A percentile compares a stretch with the other conserved stretches of the same genome.
Evolutionary conservation across 2,329 filamentous ascomycete species (phyloP).

Genomic region (Nigrospora osmanthi): DNA sequence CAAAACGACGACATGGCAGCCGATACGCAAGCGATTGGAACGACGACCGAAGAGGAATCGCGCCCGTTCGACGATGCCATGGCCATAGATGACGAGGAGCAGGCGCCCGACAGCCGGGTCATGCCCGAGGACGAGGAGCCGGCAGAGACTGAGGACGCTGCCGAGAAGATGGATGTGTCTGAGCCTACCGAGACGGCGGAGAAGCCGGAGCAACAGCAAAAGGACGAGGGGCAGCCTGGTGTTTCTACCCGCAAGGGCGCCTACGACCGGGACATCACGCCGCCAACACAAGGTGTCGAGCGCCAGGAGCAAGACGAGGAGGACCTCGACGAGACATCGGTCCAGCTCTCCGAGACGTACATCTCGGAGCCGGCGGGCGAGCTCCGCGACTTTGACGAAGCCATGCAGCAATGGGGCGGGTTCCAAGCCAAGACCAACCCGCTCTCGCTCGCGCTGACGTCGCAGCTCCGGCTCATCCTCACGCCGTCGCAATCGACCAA

Average conservation of each 20-base stretch:
- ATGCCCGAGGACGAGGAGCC: slow-evolving; percentile 44
- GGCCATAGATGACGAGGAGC: slow-evolving; percentile 67
- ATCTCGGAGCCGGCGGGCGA: slow-evolving; percentile 39
- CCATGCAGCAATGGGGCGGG: slow-evolving; percentile 72
- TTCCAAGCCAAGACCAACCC: slow-evolving; percentile 81
- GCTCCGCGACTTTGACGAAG: slow-evolving; percentile 41
- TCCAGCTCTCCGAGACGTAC: slow-evolving; percentile 67
- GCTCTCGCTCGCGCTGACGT: slow-evolving; percentile 81
- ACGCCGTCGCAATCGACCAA: slow-evolving; percentile 93
- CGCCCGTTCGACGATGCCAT: slow-evolving; percentile 81
- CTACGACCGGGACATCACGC: slow-evolving; percentile 42
- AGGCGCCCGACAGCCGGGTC: slow-evolving; percentile 36
- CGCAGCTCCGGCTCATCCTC: slow-evolving; percentile 91
- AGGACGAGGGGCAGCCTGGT: slow-evolving; percentile 49
- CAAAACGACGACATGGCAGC: slow-evolving; percentile 72
- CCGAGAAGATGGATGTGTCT: slow-evolving; percentile 35
- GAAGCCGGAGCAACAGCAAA: slow-evolving; percentile 34
- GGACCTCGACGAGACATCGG: slow-evolving; percentile 43
- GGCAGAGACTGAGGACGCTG: slow-evolving; percentile 37
- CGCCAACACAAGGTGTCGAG: slow-evolving; percentile 20
- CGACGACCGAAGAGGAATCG: slow-evolving; percentile 79
- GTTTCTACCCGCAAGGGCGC: slow-evolving; percentile 53
- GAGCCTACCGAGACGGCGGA: slow-evolving; percentile 30
- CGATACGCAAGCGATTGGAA: slow-evolving; percentile 88
- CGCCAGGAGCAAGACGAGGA: slow-evolving; percentile 39